Percentiles rank a stretch among this genome's conserved stretches.
These are phyloP conservation scores for Neurospora cerealis DNA, from an alignment of 495 filamentous ascomycete species.

Conservation along the genomic window DNA sequence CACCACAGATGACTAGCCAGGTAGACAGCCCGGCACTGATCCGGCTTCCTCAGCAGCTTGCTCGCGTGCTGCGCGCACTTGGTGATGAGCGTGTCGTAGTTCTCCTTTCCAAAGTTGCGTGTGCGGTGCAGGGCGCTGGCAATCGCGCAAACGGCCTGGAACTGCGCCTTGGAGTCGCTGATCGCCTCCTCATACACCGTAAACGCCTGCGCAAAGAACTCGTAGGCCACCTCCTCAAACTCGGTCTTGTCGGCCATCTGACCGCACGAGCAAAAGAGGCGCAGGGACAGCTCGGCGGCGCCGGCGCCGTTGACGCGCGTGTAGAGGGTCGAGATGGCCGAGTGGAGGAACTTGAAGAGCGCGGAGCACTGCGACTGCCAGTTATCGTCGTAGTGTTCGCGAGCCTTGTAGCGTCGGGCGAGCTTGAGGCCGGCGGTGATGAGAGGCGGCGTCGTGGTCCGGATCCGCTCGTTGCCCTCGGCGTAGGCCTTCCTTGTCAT, in stretches of 20 bases:
- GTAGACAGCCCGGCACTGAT: constrained; percentile 95
- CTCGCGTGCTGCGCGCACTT: constrained; percentile 95
- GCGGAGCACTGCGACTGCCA: constrained; percentile 84
- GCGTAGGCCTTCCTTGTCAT: constrained; percentile 75
- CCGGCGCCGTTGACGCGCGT: constrained; percentile 66
- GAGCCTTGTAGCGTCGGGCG: constrained; percentile 76
- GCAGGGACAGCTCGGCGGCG: constrained; percentile 75
- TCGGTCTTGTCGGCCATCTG: constrained; percentile 88
- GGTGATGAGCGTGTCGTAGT: constrained; percentile 96
- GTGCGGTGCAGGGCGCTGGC: constrained; percentile 80
- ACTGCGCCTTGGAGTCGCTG: constrained; percentile 89
- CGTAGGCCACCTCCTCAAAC: constrained; percentile 92
- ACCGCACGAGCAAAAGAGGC: constrained; percentile 82
- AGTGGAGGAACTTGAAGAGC: constrained; percentile 92
- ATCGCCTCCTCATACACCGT: constrained; percentile 96
- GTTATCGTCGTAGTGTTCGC: constrained; percentile 91
- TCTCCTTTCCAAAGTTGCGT: constrained; percentile 84
- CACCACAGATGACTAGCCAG: constrained; percentile 96
- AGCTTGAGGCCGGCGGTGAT: constrained; percentile 86
- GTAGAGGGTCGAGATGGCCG: constrained; percentile 77
- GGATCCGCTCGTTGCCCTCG: constrained; percentile 90
- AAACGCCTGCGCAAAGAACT: constrained; percentile 97
- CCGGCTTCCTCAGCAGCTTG: constrained; percentile 94
- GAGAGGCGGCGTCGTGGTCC: constrained; percentile 87
- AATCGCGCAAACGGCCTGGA: constrained; percentile 94